Percentiles rank a stretch among this genome's conserved stretches.
Conservation (phyloP, 345 rosid genomes). For the Eucalyptus fibrosa region DNA sequence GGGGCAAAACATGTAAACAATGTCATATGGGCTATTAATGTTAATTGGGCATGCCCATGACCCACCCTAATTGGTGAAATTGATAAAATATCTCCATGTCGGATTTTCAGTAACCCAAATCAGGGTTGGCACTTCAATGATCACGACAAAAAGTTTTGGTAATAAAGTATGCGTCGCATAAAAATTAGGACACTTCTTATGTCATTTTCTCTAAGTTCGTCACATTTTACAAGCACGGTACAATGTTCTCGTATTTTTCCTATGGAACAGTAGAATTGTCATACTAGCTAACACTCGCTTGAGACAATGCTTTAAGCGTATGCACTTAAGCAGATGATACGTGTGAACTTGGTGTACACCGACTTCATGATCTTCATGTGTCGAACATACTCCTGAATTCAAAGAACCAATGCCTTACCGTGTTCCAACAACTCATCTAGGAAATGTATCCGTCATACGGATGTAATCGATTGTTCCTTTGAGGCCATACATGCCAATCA, state of each 20-base stretch:
- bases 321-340: not conserved
- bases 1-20: no score
- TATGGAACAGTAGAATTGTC: not conserved
- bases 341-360: not conserved
- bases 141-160: not conserved
- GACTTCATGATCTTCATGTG: not conserved
- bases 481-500: not conserved
- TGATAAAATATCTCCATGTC: no score
- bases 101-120: no score
- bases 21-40: no score
- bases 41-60: no score
- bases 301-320: not conserved
- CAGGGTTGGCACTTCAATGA: no score
- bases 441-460: not conserved
- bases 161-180: fast-evolving
- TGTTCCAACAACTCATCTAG: not conserved
- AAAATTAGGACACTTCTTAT: no score
- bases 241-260: not conserved
- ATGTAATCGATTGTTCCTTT: not conserved
- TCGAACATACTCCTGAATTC: not conserved
- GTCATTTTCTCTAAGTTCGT: not conserved
- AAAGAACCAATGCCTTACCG: not conserved
- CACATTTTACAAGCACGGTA: not conserved
- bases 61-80: no score
- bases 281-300: not conserved